Evolutionary conservation across 192 early-diverging fungal genomes (phyloP), one percentile per base, ranked within the genome.

Genomic region (Gaertneriomyces sp.): DNA sequence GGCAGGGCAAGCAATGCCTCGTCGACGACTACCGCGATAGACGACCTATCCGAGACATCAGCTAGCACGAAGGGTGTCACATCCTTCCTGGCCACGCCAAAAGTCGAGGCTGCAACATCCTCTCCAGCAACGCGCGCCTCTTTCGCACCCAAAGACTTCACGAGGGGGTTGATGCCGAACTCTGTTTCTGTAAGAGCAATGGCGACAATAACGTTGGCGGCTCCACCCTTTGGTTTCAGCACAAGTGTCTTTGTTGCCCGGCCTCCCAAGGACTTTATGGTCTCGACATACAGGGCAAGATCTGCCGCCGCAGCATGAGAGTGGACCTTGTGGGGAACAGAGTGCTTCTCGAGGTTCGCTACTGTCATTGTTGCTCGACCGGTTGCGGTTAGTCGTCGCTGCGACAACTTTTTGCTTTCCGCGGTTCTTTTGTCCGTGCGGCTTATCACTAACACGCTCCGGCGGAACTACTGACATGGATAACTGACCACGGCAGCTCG

Each of bases 21-120:
- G 64, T 94, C 92, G 41, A 94, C 76, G 38, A 92, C 86, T 39
- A 93, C 70, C n/a, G 78, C 81, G 51, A 94, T 77, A 42, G 80
- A 64, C 40, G 80, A 70, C 42, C 87, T 75, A 73, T 85, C 76
- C 39, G 76, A 60, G 17, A 91, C 82, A 61, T 87, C 81, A 25
- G 72, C 75, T 61, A 92, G 70, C 10, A 83, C 78, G 75, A 92
- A 92, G 17, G 90, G 91, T 63, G 90, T 89, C 7, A 88, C 67
- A 53, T 69, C 67, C 51, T 61, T 69, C 14, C 67, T 14, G 47
- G 49, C 4, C 4, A 61, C 59, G 9, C 42, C 25, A 42, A 69
- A 69, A 4, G 55, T 14, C 42, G 53, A 61, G 3, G 11, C 33
- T 7, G 50, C 50, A 47, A 69, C 59, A 10, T 69, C 67, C 4